Evolutionary conservation across 108 stramenopile genomes (phyloP).

Genomic region (Pseudonitzschia multistriata): DNA sequence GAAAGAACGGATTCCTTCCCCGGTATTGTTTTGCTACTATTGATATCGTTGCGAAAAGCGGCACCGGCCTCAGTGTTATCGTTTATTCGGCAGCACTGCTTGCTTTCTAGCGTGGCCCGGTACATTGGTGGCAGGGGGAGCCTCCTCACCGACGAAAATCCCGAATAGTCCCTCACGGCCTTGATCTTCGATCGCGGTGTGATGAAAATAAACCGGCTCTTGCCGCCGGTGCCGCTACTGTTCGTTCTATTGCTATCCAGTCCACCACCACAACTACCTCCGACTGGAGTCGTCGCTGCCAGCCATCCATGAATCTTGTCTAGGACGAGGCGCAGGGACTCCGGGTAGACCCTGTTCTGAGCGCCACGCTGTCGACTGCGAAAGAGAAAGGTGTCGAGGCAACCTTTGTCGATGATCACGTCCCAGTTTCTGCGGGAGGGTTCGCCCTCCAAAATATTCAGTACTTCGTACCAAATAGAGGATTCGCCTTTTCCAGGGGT

Average conservation of each 20-base stretch:
- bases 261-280: too few relatives aligned
- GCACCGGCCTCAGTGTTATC: background rate
- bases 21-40: background rate
- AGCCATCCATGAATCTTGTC: constrained; percentile 58
- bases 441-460: constrained; percentile 36
- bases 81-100: background rate
- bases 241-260: background rate
- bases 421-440: constrained; percentile 36
- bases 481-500: background rate
- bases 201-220: constrained; percentile 47
- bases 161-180: constrained; percentile 59
- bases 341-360: constrained; percentile 37
- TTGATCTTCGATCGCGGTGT: constrained; percentile 65
- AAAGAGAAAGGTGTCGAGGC: constrained; percentile 80
- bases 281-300: background rate
- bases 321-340: constrained; percentile 43
- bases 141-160: constrained; percentile 53
- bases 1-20: background rate
- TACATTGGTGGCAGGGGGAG: constrained; percentile 31
- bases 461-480: constrained; percentile 32
- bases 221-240: constrained; percentile 21
- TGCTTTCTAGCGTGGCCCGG: background rate
- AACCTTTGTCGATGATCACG: constrained; percentile 74
- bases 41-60: too few relatives aligned
- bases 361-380: constrained; percentile 59